Percentiles rank a stretch among this genome's conserved stretches.
These are phyloP conservation scores for Penicillium dipodomyicola DNA, from an alignment of 495 filamentous ascomycete species.

Conservation along the genomic window DNA sequence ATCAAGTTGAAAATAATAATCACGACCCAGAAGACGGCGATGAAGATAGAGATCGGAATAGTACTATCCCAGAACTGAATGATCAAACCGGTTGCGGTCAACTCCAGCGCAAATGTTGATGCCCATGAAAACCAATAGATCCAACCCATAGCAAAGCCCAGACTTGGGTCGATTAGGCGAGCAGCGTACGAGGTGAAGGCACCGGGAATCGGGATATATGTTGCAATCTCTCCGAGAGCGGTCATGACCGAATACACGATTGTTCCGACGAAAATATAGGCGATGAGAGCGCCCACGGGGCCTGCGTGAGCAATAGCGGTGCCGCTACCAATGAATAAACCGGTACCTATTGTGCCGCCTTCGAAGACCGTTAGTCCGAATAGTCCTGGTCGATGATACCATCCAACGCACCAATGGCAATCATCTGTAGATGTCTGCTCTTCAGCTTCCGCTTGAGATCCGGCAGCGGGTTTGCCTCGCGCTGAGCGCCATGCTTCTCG, in stretches of 20 bases:
- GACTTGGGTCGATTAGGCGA: constrained; percentile 66
- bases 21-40: constrained; percentile 70
- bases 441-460: constrained; percentile 61
- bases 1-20: constrained; percentile 67
- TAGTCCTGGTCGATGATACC: constrained; percentile 30
- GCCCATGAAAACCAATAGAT: constrained; percentile 66
- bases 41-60: constrained; percentile 66
- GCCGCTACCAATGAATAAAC: constrained; percentile 75
- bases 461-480: constrained; percentile 41
- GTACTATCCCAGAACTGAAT: constrained; percentile 69
- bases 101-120: constrained; percentile 71
- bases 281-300: constrained; percentile 67
- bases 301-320: constrained; percentile 62
- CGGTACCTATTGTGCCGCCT: constrained; percentile 77
- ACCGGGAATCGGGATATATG: constrained; percentile 74
- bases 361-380: constrained; percentile 50
- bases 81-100: constrained; percentile 70
- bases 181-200: constrained; percentile 73
- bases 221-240: constrained; percentile 67
- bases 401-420: constrained; percentile 61
- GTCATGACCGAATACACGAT: constrained; percentile 61
- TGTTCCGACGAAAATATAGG: constrained; percentile 62
- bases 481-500: constrained; percentile 43
- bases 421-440: constrained; percentile 70
- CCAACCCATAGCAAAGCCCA: constrained; percentile 81